Evolutionary conservation across 1,139 yeast genomes (phyloP).

Genomic region (Tardiomyces digboiensis): DNA sequence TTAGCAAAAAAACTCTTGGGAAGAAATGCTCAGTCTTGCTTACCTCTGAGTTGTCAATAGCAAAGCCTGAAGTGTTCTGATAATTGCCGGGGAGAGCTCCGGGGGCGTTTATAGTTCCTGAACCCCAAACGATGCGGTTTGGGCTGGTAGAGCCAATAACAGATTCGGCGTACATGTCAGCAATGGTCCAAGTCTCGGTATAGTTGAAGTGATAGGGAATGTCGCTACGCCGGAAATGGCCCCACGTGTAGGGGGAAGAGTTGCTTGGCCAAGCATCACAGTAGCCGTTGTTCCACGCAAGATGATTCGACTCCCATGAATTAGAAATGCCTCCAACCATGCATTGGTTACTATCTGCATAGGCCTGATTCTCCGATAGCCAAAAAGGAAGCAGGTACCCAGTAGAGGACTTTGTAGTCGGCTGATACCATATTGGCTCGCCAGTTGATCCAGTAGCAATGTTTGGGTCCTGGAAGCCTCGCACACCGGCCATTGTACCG

Average conservation of each 20-base stretch:
- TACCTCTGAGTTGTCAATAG: background rate
- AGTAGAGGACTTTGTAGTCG: slow-evolving; percentile 4
- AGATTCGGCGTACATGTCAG: slow-evolving; percentile 33
- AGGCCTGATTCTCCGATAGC: slow-evolving; percentile 9
- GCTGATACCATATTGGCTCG: slow-evolving; percentile 7
- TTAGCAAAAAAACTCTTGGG: too few species aligned
- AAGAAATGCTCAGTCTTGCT: too few species aligned
- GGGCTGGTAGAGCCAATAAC: slow-evolving; percentile 20
- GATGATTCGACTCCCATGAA: slow-evolving; percentile 17
- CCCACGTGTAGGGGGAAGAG: slow-evolving; percentile 18
- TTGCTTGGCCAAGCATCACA: slow-evolving; percentile 16
- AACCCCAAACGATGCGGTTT: slow-evolving; percentile 19
- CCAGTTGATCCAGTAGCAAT: slow-evolving; percentile 5
- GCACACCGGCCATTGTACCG: slow-evolving; percentile 22
- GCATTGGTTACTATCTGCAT: slow-evolving; percentile 15
- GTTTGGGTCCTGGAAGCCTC: slow-evolving; percentile 22
- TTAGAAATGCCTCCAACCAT: slow-evolving; percentile 14
- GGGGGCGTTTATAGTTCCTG: slow-evolving; percentile 16
- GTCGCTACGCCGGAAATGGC: slow-evolving; percentile 13
- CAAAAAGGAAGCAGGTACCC: slow-evolving; percentile 12
- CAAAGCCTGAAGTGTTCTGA: background rate
- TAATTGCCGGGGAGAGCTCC: slow-evolving; percentile 8
- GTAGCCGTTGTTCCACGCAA: slow-evolving; percentile 17
- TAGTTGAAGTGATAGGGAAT: slow-evolving; percentile 39
- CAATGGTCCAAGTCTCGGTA: slow-evolving; percentile 72